Conservation (phyloP, 1,139 yeast species). For the Magnusiomyces tetraspermus region DNA sequence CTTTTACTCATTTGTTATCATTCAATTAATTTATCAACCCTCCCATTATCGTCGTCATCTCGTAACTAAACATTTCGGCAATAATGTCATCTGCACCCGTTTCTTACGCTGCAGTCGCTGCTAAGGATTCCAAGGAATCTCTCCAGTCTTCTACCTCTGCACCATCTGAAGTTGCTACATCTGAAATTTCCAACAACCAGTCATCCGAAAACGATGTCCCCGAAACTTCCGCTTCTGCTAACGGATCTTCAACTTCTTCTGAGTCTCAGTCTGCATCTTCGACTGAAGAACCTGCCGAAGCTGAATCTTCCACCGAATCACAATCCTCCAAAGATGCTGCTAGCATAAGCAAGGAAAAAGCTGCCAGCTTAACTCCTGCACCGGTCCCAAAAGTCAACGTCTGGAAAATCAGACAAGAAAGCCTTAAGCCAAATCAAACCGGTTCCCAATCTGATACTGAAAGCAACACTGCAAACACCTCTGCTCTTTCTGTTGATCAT, state of each 20-base stretch:
- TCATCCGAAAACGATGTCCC: slow-evolving; percentile 3
- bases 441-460: neutral
- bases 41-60: neutral
- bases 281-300: slow-evolving; percentile 21
- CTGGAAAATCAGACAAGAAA: slow-evolving; percentile 27
- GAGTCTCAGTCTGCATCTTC: slow-evolving; percentile 13
- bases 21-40: too few relatives aligned
- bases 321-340: slow-evolving; percentile 12
- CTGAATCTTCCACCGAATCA: slow-evolving; percentile 18
- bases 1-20: neutral
- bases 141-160: neutral
- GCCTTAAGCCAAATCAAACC: neutral
- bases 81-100: slow-evolving; percentile 21
- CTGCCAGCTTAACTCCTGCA: slow-evolving; percentile 34
- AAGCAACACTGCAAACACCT: neutral
- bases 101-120: slow-evolving; percentile 28
- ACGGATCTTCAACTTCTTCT: slow-evolving; percentile 17
- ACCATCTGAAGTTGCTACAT: slow-evolving; percentile 9
- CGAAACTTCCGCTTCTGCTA: slow-evolving; percentile 27
- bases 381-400: slow-evolving; percentile 37
- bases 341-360: slow-evolving; percentile 15
- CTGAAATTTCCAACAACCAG: slow-evolving; percentile 17
- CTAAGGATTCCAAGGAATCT: slow-evolving; percentile 13
- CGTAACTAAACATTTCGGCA: neutral
- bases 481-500: neutral